Base-by-base conservation (phyloP, 257 asterid genomes). In the Plectranthus barbatus region DNA sequence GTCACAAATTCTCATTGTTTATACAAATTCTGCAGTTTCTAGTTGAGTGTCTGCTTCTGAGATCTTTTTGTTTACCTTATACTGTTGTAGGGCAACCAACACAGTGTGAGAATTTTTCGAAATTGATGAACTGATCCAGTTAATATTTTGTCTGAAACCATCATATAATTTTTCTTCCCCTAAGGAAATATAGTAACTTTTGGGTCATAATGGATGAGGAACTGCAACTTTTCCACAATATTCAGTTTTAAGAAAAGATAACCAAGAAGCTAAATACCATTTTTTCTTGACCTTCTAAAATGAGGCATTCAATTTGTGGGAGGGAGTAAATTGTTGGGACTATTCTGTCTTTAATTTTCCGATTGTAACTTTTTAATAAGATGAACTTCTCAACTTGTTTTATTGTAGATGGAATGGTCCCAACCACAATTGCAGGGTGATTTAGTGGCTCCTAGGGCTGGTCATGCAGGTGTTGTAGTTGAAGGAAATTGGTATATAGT, bases 391-490 rank as follows among this genome's bases (percentile, higher is more conserved):
- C 9, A 36, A 53, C 64, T 71, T 26, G n/a, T 69, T 20, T 41
- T 34, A 29, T 70, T 76, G 68, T 90, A 92, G 99, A 85, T 92
- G 95, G 97, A 89, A 72, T 92, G 99, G 99, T 82, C 99, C 49
- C 87, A 67, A 66, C 94, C 96, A 45, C 94, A 90, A 76, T 73
- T 86, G 64, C 96, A 86, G 77, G 97, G 96, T 56, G 95, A 83
- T 57, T 24, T 78, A 64, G 86, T 85, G 62, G 61, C 83, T 64
- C 83, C 97, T 31, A 78, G 99, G 82, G 99, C 97, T 4, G 97
- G 99, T 60, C 99, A 92, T 84, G 84, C 91, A 77, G 94, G 97
- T 72, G 84, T 84, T 58, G 77, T 83, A 29, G 74, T 93, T 60
- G 88, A 81, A 47, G 99, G 87, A 55, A 83, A 90, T 61, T 93